Percentiles rank a stretch among this genome's conserved stretches.
These are phyloP conservation scores for Boechera retrofracta DNA, from an alignment of 345 rosid species.

Conservation along the genomic window DNA sequence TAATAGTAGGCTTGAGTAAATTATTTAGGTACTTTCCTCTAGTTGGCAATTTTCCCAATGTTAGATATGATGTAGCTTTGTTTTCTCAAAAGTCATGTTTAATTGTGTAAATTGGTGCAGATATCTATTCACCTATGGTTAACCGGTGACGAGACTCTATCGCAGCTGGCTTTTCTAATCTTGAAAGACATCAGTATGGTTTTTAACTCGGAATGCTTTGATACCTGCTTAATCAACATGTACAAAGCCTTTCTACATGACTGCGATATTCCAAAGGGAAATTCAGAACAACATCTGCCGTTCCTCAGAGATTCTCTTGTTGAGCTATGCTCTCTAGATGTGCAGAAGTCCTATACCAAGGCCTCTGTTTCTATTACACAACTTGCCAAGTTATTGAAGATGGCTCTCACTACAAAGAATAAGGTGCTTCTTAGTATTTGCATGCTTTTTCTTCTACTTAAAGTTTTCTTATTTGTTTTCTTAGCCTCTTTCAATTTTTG, in stretches of 20 bases:
- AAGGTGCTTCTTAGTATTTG: constrained; percentile 54
- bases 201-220: constrained; percentile 65
- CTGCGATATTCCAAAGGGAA: constrained; percentile 64
- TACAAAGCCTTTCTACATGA: constrained; percentile 71
- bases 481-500: constrained; percentile 39
- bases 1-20: constrained; percentile 2
- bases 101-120: constrained; percentile 51
- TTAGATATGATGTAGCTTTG: neutral
- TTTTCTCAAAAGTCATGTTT: constrained; percentile 21
- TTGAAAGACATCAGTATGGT: constrained; percentile 62
- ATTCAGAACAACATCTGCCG: constrained; percentile 48
- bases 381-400: constrained; percentile 74
- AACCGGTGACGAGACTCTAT: constrained; percentile 62
- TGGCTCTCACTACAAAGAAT: constrained; percentile 68
- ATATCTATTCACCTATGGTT: constrained; percentile 78
- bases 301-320: constrained; percentile 72
- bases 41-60: neutral
- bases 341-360: constrained; percentile 70
- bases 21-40: neutral
- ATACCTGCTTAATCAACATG: constrained; percentile 63
- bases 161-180: constrained; percentile 62
- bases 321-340: constrained; percentile 79
- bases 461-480: constrained; percentile 29
- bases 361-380: constrained; percentile 65
- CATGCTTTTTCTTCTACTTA: constrained; percentile 13